Evolutionary conservation across 1,139 yeast species (phyloP), one percentile per base, ranked within the genome.

Genomic region (Maudiozyma humilis): DNA sequence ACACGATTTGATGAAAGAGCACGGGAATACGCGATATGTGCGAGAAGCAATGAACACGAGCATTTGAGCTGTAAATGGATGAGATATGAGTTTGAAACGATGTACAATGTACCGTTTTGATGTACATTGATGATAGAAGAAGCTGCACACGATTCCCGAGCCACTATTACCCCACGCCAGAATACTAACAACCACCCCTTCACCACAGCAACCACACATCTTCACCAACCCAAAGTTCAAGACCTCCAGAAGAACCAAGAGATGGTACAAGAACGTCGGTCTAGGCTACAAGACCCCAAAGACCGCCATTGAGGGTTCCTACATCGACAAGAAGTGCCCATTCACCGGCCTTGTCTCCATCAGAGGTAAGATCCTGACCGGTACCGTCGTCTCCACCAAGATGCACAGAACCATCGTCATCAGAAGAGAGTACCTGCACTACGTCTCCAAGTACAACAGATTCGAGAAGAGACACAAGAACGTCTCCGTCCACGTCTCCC

Each of bases 391-490:
- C 62, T 91, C 98, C 69, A 89, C 98, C 82, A 91, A 91, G 82
- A 93, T 91, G 98, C 98, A 91, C 94, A 93, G 99, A 82, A 93
- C 99, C 69, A 84, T 91, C 77, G 84, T 91, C 73, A 84, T 91
- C 78, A 89, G 98, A 84, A 91, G 99, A 80, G 98, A 91, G 72
- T 91, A 91, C 93, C 87, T 91, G 74, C 99, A 91, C 80, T 93
- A 87, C 78, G 84, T 91, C 73, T 95, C 97, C 75, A 91, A 93
- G 84, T 91, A 91, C 82, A 91, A 89, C 95, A 89, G 99, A 85
- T 91, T 88, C 84, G 99, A 91, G 81, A 91, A 91, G 87, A 88
- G 99, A 81, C 99, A 91, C 87, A 93, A 91, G 93, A 93, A 91
- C 82, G 81, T 93, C 60, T 94, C 99, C 72, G 98, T 96, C 67